phyloP scores from a whole-genome alignment of 164 flowering plant species.

The Tinospora cordifolia region DNA sequence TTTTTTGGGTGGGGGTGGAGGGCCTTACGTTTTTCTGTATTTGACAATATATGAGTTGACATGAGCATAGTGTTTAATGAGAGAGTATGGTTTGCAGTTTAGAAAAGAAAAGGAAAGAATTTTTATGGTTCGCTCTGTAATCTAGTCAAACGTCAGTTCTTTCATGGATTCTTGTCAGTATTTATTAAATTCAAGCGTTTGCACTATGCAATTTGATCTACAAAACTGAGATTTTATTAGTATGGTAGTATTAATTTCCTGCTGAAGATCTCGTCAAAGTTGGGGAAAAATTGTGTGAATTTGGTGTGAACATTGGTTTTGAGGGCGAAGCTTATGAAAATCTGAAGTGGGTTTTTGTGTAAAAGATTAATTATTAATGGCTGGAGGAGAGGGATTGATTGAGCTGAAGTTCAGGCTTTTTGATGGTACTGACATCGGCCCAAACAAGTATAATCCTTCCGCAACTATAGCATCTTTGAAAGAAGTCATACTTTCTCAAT shows the following conservation, averaged over 20 bases:
- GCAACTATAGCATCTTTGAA: conserved; percentile 55
- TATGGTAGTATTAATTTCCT: too few species aligned
- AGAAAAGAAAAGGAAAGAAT: too few species aligned
- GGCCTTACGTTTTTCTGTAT: neutral
- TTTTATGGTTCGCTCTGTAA: too few species aligned
- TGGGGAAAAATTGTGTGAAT: neutral
- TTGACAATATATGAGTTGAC: neutral
- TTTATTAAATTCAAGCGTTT: neutral
- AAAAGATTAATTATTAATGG: conserved; percentile 33
- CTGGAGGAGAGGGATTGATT: conserved; percentile 40
- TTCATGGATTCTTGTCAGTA: too few species aligned
- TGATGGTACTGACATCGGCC: conserved; percentile 75
- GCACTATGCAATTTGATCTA: neutral
- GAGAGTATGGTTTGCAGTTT: too few species aligned
- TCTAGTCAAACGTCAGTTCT: too few species aligned
- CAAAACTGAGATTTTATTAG: neutral
- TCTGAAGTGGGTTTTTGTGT: conserved; percentile 22
- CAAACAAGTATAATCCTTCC: conserved; percentile 42
- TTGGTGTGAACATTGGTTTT: neutral
- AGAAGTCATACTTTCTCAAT: conserved; percentile 49
- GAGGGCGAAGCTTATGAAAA: conserved; percentile 8
- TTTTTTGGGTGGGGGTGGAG: too few species aligned
- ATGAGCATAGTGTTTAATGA: neutral
- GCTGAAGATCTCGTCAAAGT: neutral
- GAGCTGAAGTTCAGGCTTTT: conserved; percentile 67